Evolutionary conservation across 2,329 filamentous ascomycete species (phyloP).

Genomic region (Parascedosporium putredinis): DNA sequence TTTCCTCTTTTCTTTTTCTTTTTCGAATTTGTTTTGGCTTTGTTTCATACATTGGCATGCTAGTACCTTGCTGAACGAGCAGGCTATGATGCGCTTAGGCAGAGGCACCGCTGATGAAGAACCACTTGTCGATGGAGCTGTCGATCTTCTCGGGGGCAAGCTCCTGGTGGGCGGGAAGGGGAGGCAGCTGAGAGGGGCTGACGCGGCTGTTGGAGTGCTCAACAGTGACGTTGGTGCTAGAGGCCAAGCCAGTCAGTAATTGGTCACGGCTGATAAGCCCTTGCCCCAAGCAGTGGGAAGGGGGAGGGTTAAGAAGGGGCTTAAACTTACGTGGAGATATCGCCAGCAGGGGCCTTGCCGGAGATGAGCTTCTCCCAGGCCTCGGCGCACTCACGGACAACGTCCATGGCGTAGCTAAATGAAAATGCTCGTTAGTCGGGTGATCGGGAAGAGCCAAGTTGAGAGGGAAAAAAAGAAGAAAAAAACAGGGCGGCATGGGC

Average conservation of each 20-base stretch:
- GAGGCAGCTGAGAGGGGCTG: conserved; percentile 57
- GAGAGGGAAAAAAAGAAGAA: too few relatives aligned
- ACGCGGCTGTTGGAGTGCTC: conserved; percentile 63
- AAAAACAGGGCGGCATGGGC: conserved; percentile 16
- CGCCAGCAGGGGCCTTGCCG: conserved; percentile 71
- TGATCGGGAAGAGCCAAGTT: background rate
- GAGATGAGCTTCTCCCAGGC: conserved; percentile 95
- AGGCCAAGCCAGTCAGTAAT: conserved; percentile 20
- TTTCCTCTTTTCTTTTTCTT: background rate
- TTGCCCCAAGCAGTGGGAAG: too few relatives aligned
- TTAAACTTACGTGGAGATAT: conserved; percentile 66
- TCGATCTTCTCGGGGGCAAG: conserved; percentile 82
- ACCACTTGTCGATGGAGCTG: conserved; percentile 98
- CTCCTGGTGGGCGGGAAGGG: conserved; percentile 71
- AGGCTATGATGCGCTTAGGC: conserved; percentile 37
- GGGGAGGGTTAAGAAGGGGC: background rate
- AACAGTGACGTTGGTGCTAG: conserved; percentile 74
- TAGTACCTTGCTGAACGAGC: background rate
- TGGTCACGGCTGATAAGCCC: background rate
- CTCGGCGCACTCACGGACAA: conserved; percentile 90
- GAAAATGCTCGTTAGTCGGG: background rate
- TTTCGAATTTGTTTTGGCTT: too few relatives aligned
- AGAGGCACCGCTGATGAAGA: conserved; percentile 98
- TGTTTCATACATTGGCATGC: background rate
- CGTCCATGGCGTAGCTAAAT: conserved; percentile 76